Percentiles rank a stretch among this genome's conserved stretches.
These are phyloP conservation scores for Ceratobasidium sp. DNA, from an alignment of 1,284 basidiomycete species.

Conservation along the genomic window DNA sequence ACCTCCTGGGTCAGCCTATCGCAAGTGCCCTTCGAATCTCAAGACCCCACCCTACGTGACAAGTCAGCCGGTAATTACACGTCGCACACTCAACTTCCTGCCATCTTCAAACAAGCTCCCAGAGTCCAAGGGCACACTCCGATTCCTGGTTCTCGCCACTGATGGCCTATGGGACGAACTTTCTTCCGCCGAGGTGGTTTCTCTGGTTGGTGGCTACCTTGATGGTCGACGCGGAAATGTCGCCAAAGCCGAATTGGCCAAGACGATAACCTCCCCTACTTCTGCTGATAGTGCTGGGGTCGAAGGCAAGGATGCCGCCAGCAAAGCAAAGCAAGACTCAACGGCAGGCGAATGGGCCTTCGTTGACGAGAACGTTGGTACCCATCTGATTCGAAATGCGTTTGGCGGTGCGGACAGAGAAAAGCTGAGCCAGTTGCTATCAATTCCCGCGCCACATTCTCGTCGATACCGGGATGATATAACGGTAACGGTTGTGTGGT, in stretches of 20 bases:
- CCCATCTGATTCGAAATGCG: constrained; percentile 93
- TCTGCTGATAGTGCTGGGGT: constrained; percentile 55
- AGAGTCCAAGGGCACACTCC: constrained; percentile 52
- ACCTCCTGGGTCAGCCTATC: constrained; percentile 64
- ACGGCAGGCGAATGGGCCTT: constrained; percentile 74
- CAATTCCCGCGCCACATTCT: constrained; percentile 83
- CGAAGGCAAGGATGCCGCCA: constrained; percentile 66
- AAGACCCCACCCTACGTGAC: constrained; percentile 96
- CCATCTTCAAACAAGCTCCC: constrained; percentile 48
- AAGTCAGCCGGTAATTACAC: constrained; percentile 87
- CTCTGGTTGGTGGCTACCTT: constrained; percentile 85
- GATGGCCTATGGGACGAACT: constrained; percentile 96
- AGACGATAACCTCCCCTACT: constrained; percentile 56
- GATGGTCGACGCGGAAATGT: constrained; percentile 65
- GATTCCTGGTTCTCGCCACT: constrained; percentile 87
- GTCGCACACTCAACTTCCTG: constrained; percentile 65
- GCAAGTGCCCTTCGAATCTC: constrained; percentile 64
- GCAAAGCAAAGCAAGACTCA: constrained; percentile 46
- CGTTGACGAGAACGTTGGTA: constrained; percentile 84
- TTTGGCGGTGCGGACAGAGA: constrained; percentile 84
- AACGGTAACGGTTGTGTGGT: constrained; percentile 79
- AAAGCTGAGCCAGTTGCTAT: constrained; percentile 73
- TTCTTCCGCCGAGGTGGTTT: constrained; percentile 93
- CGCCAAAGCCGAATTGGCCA: constrained; percentile 61
- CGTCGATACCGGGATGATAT: constrained; percentile 87